phyloP scores from a whole-genome alignment of 345 rosid species.

The Pistacia atlantica region DNA sequence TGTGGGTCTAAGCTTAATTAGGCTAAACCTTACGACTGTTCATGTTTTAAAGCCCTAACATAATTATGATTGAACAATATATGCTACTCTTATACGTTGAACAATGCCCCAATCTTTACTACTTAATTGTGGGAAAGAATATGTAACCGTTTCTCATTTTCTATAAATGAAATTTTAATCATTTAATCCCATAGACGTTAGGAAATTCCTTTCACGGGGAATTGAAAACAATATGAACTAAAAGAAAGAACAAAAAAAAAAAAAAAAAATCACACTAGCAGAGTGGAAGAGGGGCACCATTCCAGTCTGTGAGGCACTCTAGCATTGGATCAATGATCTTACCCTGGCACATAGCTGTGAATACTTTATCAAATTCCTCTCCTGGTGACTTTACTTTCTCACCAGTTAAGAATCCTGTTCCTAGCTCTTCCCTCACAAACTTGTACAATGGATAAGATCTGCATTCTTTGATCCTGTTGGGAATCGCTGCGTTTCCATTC shows the following conservation, averaged over 20 bases:
- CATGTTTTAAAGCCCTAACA: no score
- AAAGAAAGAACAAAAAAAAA: neutral
- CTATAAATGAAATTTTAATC: no score
- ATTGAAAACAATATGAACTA: neutral
- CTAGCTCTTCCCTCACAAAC: conserved; percentile 63
- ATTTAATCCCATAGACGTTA: no score
- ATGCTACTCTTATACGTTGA: no score
- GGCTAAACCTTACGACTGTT: no score
- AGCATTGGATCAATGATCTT: conserved; percentile 65
- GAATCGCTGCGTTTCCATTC: conserved; percentile 48
- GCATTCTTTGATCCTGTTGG: conserved; percentile 70
- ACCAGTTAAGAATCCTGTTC: conserved; percentile 51
- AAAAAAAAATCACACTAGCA: conserved; percentile 18
- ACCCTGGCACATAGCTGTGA: conserved; percentile 67
- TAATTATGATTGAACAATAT: no score
- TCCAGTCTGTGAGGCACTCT: conserved; percentile 70
- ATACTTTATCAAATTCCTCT: conserved; percentile 74
- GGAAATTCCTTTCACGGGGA: neutral
- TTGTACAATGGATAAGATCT: conserved; percentile 72
- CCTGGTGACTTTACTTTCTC: conserved; percentile 68
- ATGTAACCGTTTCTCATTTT: no score
- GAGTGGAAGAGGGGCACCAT: conserved; percentile 61
- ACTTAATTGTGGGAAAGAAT: no score
- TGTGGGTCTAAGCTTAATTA: no score
- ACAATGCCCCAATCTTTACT: no score